These are phyloP conservation scores for Colletotrichum truncatum DNA, from an alignment of 2,329 filamentous ascomycete genomes.

Conservation along the genomic window DNA sequence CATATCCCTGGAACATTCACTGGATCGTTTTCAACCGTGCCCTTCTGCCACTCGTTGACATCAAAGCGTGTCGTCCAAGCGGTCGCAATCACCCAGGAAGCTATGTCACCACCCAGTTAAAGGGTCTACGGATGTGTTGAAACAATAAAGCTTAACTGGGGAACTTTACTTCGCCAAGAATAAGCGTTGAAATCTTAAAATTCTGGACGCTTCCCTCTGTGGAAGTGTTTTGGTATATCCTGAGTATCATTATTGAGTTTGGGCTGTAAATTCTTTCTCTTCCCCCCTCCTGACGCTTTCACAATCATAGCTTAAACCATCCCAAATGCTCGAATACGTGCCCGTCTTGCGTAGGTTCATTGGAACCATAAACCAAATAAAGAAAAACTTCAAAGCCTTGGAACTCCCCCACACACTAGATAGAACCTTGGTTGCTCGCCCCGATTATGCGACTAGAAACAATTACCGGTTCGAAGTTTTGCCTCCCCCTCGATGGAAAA, in stretches of 20 bases:
- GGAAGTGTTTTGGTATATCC: not conserved
- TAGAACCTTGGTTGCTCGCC: not conserved
- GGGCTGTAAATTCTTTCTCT: not conserved
- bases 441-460: not conserved
- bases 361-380: too few species aligned
- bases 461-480: not conserved
- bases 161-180: not conserved
- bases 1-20: too few species aligned
- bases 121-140: not conserved
- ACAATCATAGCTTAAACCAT: not conserved
- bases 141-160: not conserved
- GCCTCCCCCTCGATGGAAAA: not conserved
- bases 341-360: too few species aligned
- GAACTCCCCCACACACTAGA: slow-evolving; percentile 6
- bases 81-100: not conserved
- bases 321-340: not conserved
- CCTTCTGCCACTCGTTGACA: not conserved
- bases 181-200: not conserved
- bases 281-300: not conserved
- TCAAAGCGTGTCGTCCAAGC: not conserved
- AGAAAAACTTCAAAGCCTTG: not conserved
- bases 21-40: not conserved
- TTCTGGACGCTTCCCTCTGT: not conserved
- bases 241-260: not conserved
- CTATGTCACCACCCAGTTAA: not conserved